Conservation (phyloP, 306 rosid genomes). For the Biancaea sappan region DNA sequence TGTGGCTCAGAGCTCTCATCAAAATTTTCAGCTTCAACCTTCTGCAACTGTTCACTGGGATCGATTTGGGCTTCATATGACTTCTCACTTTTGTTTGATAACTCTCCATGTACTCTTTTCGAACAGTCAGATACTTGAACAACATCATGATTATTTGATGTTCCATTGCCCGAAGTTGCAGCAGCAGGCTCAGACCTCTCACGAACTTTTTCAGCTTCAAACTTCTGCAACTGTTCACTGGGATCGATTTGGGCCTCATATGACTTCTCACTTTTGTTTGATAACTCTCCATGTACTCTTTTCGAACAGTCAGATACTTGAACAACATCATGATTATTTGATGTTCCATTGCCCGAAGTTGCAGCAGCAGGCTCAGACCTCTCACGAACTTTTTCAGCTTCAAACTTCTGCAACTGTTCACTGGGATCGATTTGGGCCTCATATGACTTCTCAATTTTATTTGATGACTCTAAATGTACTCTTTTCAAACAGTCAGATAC, state of each 20-base stretch:
- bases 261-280: constrained; percentile 35
- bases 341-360: too few relatives aligned
- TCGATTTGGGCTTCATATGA: constrained; percentile 38
- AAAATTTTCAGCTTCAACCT: constrained; percentile 43
- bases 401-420: constrained; percentile 46
- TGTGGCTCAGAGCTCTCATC: constrained; percentile 48
- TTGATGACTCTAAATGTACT: constrained; percentile 35
- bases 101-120: constrained; percentile 23
- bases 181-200: constrained; percentile 51
- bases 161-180: too few relatives aligned
- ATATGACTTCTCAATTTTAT: constrained; percentile 30
- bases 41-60: constrained; percentile 43
- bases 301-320: too few relatives aligned
- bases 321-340: too few relatives aligned
- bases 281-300: constrained; percentile 29
- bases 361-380: constrained; percentile 50
- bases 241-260: constrained; percentile 37
- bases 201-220: constrained; percentile 43
- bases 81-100: constrained; percentile 35
- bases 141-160: too few relatives aligned
- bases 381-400: constrained; percentile 43
- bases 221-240: constrained; percentile 42
- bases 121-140: too few relatives aligned
- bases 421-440: constrained; percentile 37
- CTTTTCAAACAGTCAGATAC: too few relatives aligned